Percentiles rank a stretch among this genome's conserved stretches.
Evolutionary conservation across 768 basidiomycete genomes (phyloP).

Genomic region (Suillus brevipes): DNA sequence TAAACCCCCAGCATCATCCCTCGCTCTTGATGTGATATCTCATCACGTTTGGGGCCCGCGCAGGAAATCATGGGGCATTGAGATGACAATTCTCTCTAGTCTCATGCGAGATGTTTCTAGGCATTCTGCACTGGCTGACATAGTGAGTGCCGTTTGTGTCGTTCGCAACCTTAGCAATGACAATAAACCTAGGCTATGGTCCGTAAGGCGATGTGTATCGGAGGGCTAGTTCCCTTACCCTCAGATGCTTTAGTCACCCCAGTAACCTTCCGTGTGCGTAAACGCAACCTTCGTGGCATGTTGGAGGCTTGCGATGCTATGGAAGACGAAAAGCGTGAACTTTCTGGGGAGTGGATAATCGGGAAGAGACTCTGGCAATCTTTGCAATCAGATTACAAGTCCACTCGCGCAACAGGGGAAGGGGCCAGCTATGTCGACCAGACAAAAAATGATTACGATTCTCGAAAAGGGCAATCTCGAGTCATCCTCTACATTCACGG

Average conservation of each 20-base stretch:
- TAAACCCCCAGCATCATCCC: slow-evolving; percentile 24
- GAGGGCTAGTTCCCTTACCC: slow-evolving; percentile 81
- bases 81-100: slow-evolving; percentile 87
- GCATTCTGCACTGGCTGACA: slow-evolving; percentile 81
- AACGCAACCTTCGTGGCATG: slow-evolving; percentile 74
- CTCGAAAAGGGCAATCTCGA: slow-evolving; percentile 58
- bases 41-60: slow-evolving; percentile 88
- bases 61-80: slow-evolving; percentile 89
- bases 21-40: slow-evolving; percentile 68
- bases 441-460: slow-evolving; percentile 17
- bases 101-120: slow-evolving; percentile 82
- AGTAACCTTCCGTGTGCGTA: slow-evolving; percentile 83
- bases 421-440: slow-evolving; percentile 20
- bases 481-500: slow-evolving; percentile 95
- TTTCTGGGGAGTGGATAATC: slow-evolving; percentile 97
- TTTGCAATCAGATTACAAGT: slow-evolving; percentile 80
- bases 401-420: slow-evolving; percentile 33
- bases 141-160: slow-evolving; percentile 48
- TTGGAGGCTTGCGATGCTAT: slow-evolving; percentile 69
- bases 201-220: slow-evolving; percentile 71
- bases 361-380: slow-evolving; percentile 87
- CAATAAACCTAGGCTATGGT: slow-evolving; percentile 40
- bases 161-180: slow-evolving; percentile 8
- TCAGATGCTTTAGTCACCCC: slow-evolving; percentile 94
- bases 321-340: slow-evolving; percentile 77